phyloP scores from a whole-genome alignment of 148 eudicot species.

The Diospyros kaki region DNA sequence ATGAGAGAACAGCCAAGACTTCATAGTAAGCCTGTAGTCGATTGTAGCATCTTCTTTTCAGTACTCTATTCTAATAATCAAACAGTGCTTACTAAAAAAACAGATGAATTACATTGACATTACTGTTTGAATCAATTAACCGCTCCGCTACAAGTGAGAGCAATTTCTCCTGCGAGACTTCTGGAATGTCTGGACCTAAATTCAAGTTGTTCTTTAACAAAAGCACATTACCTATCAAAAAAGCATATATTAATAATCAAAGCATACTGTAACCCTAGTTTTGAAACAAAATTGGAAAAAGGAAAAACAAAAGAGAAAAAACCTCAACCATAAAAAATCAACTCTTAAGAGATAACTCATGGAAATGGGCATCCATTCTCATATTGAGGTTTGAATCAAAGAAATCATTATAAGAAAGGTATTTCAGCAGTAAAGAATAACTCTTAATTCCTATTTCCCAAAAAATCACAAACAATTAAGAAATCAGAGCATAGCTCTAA shows the following conservation, averaged over 20 bases:
- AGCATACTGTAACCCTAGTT: background rate
- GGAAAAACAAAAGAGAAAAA: background rate
- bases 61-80: background rate
- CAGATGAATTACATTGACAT: constrained; percentile 47
- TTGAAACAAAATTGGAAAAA: background rate
- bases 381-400: background rate
- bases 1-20: constrained; percentile 1
- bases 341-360: background rate
- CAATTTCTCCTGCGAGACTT: constrained; percentile 91
- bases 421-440: background rate
- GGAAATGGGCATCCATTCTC: background rate
- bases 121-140: constrained; percentile 79
- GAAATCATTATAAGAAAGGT: constrained; percentile 2
- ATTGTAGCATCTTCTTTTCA: constrained; percentile 4
- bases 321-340: background rate
- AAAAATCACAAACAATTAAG: background rate
- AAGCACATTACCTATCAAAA: constrained; percentile 72
- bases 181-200: constrained; percentile 57
- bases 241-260: constrained; percentile 10
- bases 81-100: constrained; percentile 9
- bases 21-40: background rate
- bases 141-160: constrained; percentile 90
- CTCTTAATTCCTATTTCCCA: background rate
- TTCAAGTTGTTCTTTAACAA: constrained; percentile 73
- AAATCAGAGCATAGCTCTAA: no score